phyloP scores from a whole-genome alignment of 257 asterid genomes.

The Coffea eugenioides region DNA sequence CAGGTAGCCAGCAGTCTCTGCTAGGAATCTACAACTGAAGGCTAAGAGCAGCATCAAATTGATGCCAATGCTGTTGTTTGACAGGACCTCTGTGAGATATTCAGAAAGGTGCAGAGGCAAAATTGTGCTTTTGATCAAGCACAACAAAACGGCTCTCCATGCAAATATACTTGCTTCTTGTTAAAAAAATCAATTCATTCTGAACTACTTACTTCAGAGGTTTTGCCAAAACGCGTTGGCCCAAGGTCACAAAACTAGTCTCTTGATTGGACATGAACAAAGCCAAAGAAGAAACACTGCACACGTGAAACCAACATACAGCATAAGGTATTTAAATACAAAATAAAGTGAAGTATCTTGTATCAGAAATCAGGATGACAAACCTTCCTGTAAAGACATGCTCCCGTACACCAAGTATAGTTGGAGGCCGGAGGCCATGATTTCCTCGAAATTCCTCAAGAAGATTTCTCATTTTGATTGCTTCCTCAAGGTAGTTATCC shows the following conservation, averaged over 20 bases:
- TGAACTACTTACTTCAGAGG: constrained; percentile 78
- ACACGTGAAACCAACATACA: constrained; percentile 15
- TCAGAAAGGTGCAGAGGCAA: not conserved
- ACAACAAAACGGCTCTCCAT: not conserved
- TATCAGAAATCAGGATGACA: constrained; percentile 9
- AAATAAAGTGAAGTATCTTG: not conserved
- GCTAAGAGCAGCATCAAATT: not conserved
- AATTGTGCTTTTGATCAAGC: not conserved
- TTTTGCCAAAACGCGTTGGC: constrained; percentile 93
- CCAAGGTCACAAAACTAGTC: constrained; percentile 98
- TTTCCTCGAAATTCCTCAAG: constrained; percentile 87
- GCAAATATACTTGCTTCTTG: not conserved
- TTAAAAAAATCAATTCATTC: not conserved
- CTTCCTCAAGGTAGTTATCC: constrained; percentile 99
- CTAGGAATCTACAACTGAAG: not conserved
- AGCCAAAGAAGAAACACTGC: constrained; percentile 99
- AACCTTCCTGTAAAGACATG: constrained; percentile 99
- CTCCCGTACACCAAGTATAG: constrained; percentile 97
- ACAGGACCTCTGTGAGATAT: no score
- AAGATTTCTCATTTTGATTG: constrained; percentile 95
- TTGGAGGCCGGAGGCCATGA: constrained; percentile 96
- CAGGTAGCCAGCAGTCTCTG: not conserved
- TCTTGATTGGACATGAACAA: constrained; percentile 99
- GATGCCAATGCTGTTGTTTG: not conserved
- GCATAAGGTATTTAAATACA: no score